These are phyloP conservation scores for Aspergillus ustus DNA, from an alignment of 2,329 filamentous ascomycete genomes.

Conservation along the genomic window DNA sequence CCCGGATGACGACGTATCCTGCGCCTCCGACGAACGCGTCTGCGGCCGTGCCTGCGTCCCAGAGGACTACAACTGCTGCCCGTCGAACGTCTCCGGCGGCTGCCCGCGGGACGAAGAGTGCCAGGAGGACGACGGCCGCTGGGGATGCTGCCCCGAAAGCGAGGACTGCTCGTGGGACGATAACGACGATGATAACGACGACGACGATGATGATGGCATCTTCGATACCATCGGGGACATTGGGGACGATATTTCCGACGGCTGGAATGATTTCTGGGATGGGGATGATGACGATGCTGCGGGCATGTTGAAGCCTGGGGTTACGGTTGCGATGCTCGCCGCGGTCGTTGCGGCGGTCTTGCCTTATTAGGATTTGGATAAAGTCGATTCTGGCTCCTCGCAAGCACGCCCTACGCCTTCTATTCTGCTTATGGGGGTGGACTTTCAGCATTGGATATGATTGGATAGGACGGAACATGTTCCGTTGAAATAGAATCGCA, in stretches of 20 bases:
- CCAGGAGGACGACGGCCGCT: background rate
- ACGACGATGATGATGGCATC: constrained; percentile 5
- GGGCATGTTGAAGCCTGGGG: constrained; percentile 9
- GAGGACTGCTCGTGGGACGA: constrained; percentile 10
- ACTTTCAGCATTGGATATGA: no score
- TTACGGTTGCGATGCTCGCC: constrained; percentile 1
- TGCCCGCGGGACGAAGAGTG: constrained; percentile 13
- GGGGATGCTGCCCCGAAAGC: constrained; percentile 13
- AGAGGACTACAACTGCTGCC: constrained; percentile 11
- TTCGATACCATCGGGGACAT: constrained; percentile 3
- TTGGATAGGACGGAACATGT: no score
- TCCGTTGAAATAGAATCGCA: background rate
- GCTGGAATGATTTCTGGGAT: constrained; percentile 2
- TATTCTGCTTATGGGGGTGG: no score
- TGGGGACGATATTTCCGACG: constrained; percentile 3
- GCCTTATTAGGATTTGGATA: background rate
- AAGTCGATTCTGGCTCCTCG: background rate
- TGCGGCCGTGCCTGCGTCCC: constrained; percentile 11
- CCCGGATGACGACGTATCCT: constrained; percentile 1
- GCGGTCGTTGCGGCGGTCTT: background rate
- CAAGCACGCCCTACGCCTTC: no score
- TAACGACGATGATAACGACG: constrained; percentile 12
- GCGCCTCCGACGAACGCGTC: constrained; percentile 1
- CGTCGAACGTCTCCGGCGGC: constrained; percentile 1
- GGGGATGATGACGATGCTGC: constrained; percentile 14